These are phyloP conservation scores for Dissoconium aciculare DNA, from an alignment of 2,329 filamentous ascomycete species.

Conservation along the genomic window DNA sequence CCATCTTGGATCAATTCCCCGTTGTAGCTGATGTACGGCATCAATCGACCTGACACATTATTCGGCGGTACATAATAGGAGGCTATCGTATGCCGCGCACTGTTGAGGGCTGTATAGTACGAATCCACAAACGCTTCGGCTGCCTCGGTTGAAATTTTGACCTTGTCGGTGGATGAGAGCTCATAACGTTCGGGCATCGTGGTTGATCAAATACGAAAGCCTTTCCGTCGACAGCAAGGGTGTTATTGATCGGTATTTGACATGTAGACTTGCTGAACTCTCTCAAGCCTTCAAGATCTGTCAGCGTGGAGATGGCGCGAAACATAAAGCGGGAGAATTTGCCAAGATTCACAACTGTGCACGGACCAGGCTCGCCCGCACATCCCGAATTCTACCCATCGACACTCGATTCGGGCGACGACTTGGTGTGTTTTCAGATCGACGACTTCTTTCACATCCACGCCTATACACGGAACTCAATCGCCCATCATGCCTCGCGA, in stretches of 20 bases:
- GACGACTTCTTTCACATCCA: slow-evolving; percentile 1
- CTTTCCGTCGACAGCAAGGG: too few species aligned
- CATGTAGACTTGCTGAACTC: too few species aligned
- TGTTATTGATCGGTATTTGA: too few species aligned
- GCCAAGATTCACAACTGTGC: background rate
- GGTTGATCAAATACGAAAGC: too few species aligned
- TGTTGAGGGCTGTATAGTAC: slow-evolving; percentile 63
- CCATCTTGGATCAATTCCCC: slow-evolving; percentile 51
- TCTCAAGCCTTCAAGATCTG: too few species aligned
- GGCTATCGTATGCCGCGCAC: slow-evolving; percentile 40
- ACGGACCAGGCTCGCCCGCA: background rate
- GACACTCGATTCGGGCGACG: slow-evolving; percentile 3
- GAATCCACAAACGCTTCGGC: slow-evolving; percentile 56
- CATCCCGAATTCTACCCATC: background rate
- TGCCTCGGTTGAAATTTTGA: slow-evolving; percentile 34
- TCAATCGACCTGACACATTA: slow-evolving; percentile 34
- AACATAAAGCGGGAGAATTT: background rate
- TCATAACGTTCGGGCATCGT: background rate
- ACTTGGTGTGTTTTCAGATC: slow-evolving; percentile 4
- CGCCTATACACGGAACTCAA: slow-evolving; percentile 9
- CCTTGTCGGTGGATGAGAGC: slow-evolving; percentile 20
- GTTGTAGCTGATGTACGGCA: slow-evolving; percentile 64
- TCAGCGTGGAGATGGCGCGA: too few species aligned
- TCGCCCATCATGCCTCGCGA: slow-evolving; percentile 82
- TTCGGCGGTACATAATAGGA: slow-evolving; percentile 54